Conservation (phyloP, 306 rosid genomes). For the Inga oerstediana region DNA sequence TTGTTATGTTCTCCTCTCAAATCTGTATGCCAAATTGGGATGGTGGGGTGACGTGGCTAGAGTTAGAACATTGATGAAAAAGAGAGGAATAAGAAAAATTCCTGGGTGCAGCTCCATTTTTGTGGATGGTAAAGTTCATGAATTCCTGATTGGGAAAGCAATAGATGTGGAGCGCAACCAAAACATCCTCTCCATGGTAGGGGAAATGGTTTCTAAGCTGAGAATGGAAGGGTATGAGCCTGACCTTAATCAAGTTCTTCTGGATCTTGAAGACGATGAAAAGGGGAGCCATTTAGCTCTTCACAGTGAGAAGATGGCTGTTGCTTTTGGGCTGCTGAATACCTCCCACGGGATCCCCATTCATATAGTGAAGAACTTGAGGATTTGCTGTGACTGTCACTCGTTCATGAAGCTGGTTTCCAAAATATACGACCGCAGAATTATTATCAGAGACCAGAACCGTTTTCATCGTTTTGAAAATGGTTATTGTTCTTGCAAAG, state of each 20-base stretch:
- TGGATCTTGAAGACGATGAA: conserved; percentile 49
- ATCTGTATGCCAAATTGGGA: conserved; percentile 51
- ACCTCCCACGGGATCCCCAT: conserved; percentile 39
- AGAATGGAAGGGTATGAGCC: conserved; percentile 60
- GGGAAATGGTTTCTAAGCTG: conserved; percentile 45
- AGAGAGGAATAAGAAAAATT: conserved; percentile 46
- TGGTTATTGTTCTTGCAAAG: conserved; percentile 55
- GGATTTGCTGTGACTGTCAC: conserved; percentile 66
- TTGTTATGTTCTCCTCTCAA: conserved; percentile 61
- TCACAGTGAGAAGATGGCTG: conserved; percentile 67
- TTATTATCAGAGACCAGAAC: conserved; percentile 59
- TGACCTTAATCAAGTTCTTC: conserved; percentile 50
- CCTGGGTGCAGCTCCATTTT: conserved; percentile 60
- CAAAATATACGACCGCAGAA: conserved; percentile 39
- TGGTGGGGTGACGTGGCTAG: conserved; percentile 55
- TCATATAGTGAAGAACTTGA: conserved; percentile 64
- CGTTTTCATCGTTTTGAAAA: conserved; percentile 58
- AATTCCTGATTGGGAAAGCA: conserved; percentile 49
- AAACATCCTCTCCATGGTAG: conserved; percentile 39
- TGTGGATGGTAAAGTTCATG: conserved; percentile 48
- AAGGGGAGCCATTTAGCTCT: conserved; percentile 45
- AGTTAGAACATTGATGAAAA: conserved; percentile 49
- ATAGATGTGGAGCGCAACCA: conserved; percentile 31
- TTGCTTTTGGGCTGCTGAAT: conserved; percentile 54
- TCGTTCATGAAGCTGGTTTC: conserved; percentile 58